phyloP scores from a whole-genome alignment of 805 yeast species.

The Candida hungchunana region DNA sequence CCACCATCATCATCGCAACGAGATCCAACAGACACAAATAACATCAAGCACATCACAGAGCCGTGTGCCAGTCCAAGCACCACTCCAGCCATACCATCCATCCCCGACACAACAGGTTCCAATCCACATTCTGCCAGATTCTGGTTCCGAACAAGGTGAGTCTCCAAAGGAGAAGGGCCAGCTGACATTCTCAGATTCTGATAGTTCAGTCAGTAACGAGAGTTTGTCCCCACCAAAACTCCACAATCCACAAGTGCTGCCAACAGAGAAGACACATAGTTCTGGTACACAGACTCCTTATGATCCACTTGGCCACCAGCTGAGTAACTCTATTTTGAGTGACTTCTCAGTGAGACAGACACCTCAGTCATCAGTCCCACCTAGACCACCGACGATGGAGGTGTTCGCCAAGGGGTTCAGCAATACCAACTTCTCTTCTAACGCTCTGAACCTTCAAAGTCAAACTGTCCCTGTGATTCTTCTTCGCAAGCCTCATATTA shows the following conservation, averaged over 20 bases:
- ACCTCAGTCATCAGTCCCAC: conserved; percentile 17
- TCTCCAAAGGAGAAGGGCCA: conserved; percentile 21
- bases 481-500: conserved; percentile 22
- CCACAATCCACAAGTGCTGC: conserved; percentile 24
- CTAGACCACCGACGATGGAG: conserved; percentile 15
- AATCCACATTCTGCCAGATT: conserved; percentile 8
- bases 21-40: neutral
- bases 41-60: neutral
- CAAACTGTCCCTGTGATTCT: conserved; percentile 24
- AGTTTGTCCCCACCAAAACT: conserved; percentile 27
- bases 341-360: conserved; percentile 23
- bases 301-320: conserved; percentile 7
- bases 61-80: neutral
- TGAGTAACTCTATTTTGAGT: conserved; percentile 20
- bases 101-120: conserved; percentile 4
- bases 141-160: conserved; percentile 13
- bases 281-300: conserved; percentile 3
- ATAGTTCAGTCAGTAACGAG: conserved; percentile 23
- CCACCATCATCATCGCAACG: too few relatives aligned
- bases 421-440: conserved; percentile 8
- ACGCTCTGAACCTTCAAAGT: conserved; percentile 21
- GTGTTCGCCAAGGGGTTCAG: conserved; percentile 12
- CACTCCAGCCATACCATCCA: neutral
- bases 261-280: conserved; percentile 18
- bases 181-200: conserved; percentile 26